Percentiles rank a stretch among this genome's conserved stretches.
Conservation (phyloP, 83 land plant genomes). For the Diphasiastrum complanatum region DNA sequence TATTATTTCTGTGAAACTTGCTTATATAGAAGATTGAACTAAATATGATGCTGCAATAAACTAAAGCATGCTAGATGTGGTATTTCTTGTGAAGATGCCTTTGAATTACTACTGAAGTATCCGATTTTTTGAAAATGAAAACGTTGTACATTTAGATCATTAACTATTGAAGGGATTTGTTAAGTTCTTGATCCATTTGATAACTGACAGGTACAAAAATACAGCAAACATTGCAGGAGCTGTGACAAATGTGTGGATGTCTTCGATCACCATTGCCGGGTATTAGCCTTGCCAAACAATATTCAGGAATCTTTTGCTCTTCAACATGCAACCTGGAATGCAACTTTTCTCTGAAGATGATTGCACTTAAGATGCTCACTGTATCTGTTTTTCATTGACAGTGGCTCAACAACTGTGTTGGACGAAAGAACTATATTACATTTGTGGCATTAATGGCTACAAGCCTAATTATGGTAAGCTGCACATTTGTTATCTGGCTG, state of each 20-base stretch:
- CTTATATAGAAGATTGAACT: no score
- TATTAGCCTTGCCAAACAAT: conserved; percentile 25
- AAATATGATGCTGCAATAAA: no score
- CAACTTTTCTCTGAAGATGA: neutral
- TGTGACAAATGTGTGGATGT: conserved; percentile 98
- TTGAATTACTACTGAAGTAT: no score
- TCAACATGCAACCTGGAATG: neutral
- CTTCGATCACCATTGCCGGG: conserved; percentile 96
- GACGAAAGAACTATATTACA: conserved; percentile 68
- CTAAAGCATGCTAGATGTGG: no score
- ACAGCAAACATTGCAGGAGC: conserved; percentile 90
- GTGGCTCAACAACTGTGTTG: conserved; percentile 90
- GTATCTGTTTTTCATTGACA: conserved; percentile 27
- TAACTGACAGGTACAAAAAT: conserved; percentile 57
- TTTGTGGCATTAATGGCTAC: conserved; percentile 65
- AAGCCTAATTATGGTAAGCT: conserved; percentile 58
- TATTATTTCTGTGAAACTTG: no score
- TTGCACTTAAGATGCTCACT: neutral
- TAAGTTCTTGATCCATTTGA: neutral
- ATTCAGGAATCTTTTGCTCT: neutral
- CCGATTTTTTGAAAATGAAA: no score
- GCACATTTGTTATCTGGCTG: neutral
- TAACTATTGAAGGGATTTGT: no score
- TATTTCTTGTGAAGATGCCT: no score
- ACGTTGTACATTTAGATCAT: no score